Conservation (phyloP, 148 eudicot species). For the Cornus kousa region DNA sequence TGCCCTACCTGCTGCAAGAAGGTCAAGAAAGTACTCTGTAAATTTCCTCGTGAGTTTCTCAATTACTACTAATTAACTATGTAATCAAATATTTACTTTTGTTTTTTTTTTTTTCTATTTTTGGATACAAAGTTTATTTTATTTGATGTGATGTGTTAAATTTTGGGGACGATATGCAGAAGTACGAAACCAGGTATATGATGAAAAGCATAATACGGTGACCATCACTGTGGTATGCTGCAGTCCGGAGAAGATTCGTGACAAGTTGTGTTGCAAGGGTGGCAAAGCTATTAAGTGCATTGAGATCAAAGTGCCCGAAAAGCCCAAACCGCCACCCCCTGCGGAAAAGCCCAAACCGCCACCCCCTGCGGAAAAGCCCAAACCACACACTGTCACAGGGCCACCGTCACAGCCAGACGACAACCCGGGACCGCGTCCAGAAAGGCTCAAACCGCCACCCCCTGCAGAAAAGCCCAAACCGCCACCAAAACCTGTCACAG, state of each 20-base stretch:
- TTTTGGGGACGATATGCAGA: constrained; percentile 44
- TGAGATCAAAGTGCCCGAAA: constrained; percentile 34
- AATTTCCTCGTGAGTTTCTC: constrained; percentile 65
- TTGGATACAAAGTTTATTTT: not conserved
- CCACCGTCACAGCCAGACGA: too few relatives aligned
- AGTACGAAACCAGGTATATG: constrained; percentile 65
- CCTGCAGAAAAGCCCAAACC: not conserved
- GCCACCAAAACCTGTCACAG: too few relatives aligned
- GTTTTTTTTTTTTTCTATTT: too few relatives aligned
- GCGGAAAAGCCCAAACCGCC: constrained; percentile 28
- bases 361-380: constrained; percentile 20
- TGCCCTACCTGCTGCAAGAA: constrained; percentile 73
- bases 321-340: constrained; percentile 22
- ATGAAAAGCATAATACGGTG: constrained; percentile 70
- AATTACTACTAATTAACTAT: not conserved
- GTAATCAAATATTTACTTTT: not conserved
- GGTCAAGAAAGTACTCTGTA: constrained; percentile 65
- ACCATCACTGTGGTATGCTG: constrained; percentile 74
- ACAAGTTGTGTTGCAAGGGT: constrained; percentile 69
- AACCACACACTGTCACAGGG: too few relatives aligned
- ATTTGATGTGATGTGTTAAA: not conserved
- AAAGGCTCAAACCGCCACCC: constrained; percentile 19
- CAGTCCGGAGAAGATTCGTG: constrained; percentile 77
- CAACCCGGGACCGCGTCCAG: constrained; percentile 29
- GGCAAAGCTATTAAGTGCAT: constrained; percentile 61